These are phyloP conservation scores for Diplodia sapinea DNA, from an alignment of 2,329 filamentous ascomycete species.

Conservation along the genomic window DNA sequence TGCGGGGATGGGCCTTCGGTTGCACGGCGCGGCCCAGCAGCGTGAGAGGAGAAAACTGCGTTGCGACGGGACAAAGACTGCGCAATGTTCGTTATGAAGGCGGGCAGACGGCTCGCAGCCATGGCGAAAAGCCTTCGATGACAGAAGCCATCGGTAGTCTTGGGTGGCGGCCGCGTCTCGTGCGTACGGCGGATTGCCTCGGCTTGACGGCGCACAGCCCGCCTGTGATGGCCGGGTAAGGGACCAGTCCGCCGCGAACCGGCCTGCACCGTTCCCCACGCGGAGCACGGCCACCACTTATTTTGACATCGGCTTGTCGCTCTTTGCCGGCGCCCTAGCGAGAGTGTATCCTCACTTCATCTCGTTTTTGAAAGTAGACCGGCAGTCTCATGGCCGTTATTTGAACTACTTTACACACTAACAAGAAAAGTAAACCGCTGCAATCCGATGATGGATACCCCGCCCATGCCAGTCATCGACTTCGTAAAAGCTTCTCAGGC, in stretches of 20 bases:
- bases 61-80: neutral
- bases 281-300: conserved; percentile 16
- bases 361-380: neutral
- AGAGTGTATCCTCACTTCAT: conserved; percentile 1
- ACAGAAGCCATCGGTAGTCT: conserved; percentile 1
- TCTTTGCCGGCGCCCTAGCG: neutral
- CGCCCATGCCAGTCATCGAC: conserved; percentile 28
- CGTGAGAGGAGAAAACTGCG: neutral
- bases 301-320: neutral
- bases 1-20: conserved; percentile 22
- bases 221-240: conserved; percentile 16
- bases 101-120: conserved; percentile 7
- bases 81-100: neutral
- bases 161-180: conserved; percentile 16
- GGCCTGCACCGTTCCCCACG: conserved; percentile 1
- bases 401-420: conserved; percentile 20
- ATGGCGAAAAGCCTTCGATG: conserved; percentile 17
- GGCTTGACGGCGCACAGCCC: conserved; percentile 15
- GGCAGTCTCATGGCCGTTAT: neutral
- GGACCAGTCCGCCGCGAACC: conserved; percentile 1
- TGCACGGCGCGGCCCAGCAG: neutral
- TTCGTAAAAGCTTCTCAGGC: conserved; percentile 27
- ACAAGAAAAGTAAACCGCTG: conserved; percentile 16
- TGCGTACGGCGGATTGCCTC: conserved; percentile 27
- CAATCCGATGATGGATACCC: conserved; percentile 28